Conservation (phyloP, 148 eudicot species). For the Talinum fruticosum region DNA sequence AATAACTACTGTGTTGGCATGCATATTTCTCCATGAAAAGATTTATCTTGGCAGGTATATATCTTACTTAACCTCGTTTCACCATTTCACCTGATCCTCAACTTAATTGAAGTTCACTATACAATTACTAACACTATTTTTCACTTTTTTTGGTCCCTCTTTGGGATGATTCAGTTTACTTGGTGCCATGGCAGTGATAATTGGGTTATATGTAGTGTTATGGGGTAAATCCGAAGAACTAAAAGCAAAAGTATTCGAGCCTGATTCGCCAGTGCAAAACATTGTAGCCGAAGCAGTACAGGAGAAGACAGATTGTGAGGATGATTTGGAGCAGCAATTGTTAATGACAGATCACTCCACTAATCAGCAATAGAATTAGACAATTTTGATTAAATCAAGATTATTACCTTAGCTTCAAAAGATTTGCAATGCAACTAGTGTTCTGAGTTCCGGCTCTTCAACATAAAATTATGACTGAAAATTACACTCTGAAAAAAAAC, state of each 20-base stretch:
- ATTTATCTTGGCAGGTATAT: conserved; percentile 63
- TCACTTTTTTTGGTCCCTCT: neutral
- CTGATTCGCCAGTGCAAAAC: conserved; percentile 14
- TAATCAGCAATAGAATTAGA: neutral
- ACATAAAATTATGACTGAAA: no score
- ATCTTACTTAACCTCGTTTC: neutral
- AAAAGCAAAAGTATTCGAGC: conserved; percentile 2
- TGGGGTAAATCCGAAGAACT: conserved; percentile 70
- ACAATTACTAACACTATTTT: neutral
- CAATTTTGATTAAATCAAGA: neutral
- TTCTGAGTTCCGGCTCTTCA: no score
- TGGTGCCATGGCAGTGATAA: conserved; percentile 49
- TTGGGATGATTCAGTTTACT: conserved; percentile 36
- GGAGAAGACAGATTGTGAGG: conserved; percentile 20
- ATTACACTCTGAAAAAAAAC: no score
- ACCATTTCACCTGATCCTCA: no score
- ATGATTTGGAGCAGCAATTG: conserved; percentile 52
- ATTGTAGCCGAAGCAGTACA: conserved; percentile 21
- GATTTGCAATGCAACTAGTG: neutral
- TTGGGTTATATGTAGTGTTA: conserved; percentile 63
- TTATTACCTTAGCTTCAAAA: neutral
- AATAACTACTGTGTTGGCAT: conserved; percentile 47
- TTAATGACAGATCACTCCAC: conserved; percentile 30
- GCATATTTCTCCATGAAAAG: conserved; percentile 54
- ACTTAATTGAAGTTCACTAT: neutral